Base-by-base conservation (phyloP, 257 asterid species). In the Lithospermum erythrorhizon region DNA sequence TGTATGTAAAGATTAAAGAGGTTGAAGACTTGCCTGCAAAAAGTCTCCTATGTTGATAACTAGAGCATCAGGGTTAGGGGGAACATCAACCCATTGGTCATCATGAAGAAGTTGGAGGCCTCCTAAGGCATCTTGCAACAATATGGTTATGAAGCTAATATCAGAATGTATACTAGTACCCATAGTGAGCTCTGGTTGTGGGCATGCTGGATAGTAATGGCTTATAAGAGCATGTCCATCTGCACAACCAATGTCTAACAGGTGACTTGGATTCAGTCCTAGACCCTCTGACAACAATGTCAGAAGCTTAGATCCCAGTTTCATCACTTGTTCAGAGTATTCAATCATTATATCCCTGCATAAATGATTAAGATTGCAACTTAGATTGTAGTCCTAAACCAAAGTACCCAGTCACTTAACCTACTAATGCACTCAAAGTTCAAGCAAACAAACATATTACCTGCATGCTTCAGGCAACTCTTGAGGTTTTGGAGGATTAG, bases 21-120 rank as follows among this genome's bases (percentile, higher is more conserved):
- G 1, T 2, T 30, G 9, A 7, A 35, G 45, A 68, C 75, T 73
- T 78, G 64, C 94, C 94, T 87, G 90, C 5, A 84, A 68, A 58
- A 87, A 57, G 70, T 82, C 95, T 63, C 95, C 95, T 29, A 87
- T 61, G 53, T 84, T 87, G 35, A 87, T 55, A 0, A 84, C 79
- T 13, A 87, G 69, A 41, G 90, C 81, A 17, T 80, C 84, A 2
- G 82, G 82, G 9, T 66, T 65, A 0, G 84, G 84, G 56, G 79
- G 76, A 59, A 84, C 64, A 59, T 87, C 78, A 63, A 82, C 70
- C 95, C 95, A 87, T 0, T 66, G 77, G 66, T 76, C 58, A 57
- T 78, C 62, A 0, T 68, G 59, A 66, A 73, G 68, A 25, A 70
- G 65, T 68, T 87, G 94, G 6, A 82, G 82, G 25, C 90, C 95